Percentiles rank a stretch among this genome's conserved stretches.
Conservation (phyloP, 805 yeast genomes). For the Brettanomyces bruxellensis region DNA sequence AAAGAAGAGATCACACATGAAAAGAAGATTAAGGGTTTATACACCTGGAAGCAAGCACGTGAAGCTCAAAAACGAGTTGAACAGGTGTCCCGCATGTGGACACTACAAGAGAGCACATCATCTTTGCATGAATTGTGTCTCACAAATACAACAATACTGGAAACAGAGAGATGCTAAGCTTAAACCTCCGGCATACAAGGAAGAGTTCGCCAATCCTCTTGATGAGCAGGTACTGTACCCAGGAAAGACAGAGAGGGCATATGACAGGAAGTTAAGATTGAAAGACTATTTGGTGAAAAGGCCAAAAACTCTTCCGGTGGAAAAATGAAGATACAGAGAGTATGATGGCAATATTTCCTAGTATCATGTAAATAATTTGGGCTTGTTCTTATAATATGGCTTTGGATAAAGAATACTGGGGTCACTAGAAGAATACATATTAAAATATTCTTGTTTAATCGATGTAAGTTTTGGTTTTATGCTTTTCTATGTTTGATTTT, state of each 20-base stretch:
- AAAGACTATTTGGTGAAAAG: slow-evolving; percentile 49
- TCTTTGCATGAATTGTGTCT: slow-evolving; percentile 87
- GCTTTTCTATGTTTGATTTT: no score
- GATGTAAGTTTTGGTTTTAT: no score
- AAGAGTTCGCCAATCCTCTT: slow-evolving; percentile 40
- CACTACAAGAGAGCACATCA: slow-evolving; percentile 83
- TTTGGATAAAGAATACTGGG: no score
- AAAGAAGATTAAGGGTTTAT: slow-evolving; percentile 74
- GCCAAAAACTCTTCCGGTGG: slow-evolving; percentile 46
- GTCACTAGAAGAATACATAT: no score
- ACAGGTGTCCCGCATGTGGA: slow-evolving; percentile 94
- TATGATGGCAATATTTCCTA: no score
- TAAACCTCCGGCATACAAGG: slow-evolving; percentile 25
- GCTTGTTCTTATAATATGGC: no score
- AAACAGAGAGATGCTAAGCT: slow-evolving; percentile 25
- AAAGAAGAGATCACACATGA: slow-evolving; percentile 82
- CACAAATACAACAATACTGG: slow-evolving; percentile 72
- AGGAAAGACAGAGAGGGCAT: slow-evolving; percentile 46
- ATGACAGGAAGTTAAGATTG: slow-evolving; percentile 38
- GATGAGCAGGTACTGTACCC: slow-evolving; percentile 68
- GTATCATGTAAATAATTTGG: no score
- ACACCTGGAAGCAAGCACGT: slow-evolving; percentile 79
- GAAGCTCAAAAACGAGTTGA: slow-evolving; percentile 64
- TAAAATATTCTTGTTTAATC: no score
- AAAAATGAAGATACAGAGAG: slow-evolving; percentile 9